Conservation (phyloP, 1,284 basidiomycete genomes). For the Trichosporon faecale region DNA sequence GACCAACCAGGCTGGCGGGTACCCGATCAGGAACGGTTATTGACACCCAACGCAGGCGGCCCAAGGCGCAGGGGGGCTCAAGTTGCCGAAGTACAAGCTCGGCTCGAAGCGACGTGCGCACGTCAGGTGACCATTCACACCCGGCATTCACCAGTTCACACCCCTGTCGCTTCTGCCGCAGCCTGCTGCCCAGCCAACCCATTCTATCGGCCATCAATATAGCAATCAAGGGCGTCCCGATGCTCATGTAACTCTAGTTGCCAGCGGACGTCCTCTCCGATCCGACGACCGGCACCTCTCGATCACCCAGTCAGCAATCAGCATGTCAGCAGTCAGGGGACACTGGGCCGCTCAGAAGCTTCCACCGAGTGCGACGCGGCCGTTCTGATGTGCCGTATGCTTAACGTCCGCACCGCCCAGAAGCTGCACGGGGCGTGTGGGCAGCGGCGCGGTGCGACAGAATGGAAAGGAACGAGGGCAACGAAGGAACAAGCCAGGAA, state of each 20-base stretch:
- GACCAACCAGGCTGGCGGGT: not conserved
- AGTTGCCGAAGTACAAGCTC: constrained; percentile 6
- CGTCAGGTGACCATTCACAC: not conserved
- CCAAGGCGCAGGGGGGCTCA: not conserved
- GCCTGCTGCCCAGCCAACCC: not conserved
- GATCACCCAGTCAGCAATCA: not conserved
- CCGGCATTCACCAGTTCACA: constrained; percentile 4
- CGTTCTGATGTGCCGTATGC: not conserved
- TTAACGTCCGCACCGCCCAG: not conserved
- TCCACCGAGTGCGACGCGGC: not conserved
- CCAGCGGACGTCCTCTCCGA: not conserved
- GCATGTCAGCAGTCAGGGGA: not conserved
- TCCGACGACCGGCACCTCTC: not conserved
- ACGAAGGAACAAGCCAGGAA: not conserved
- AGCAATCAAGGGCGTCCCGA: constrained; percentile 4
- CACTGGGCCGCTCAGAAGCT: not conserved
- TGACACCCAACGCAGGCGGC: not conserved
- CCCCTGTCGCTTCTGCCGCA: not conserved
- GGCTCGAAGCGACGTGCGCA: constrained; percentile 4
- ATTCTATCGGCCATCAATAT: constrained; percentile 7
- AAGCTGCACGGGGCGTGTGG: not conserved
- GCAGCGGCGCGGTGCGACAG: not conserved
- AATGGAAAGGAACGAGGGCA: not conserved
- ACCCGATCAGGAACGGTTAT: not conserved
- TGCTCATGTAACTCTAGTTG: not conserved